phyloP scores from a whole-genome alignment of 83 land plant species.

The Diphasiastrum complanatum region DNA sequence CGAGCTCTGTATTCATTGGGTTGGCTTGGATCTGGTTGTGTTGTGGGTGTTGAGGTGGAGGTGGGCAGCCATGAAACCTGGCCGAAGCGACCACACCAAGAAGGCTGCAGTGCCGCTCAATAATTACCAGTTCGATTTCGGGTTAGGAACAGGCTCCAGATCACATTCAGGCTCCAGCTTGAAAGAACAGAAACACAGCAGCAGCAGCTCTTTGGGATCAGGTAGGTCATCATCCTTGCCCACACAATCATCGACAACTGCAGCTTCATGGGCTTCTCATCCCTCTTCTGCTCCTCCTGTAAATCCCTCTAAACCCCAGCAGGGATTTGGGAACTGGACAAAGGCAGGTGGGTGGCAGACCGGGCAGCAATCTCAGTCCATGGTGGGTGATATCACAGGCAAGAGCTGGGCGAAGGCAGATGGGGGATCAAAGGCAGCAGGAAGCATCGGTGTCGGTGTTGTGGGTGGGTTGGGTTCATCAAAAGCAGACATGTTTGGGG shows the following conservation, averaged over 20 bases:
- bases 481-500: constrained; percentile 58
- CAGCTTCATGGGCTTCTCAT: constrained; percentile 23
- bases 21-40: no score
- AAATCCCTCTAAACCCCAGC: constrained; percentile 3
- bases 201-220: constrained; percentile 8
- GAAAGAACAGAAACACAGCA: constrained; percentile 43
- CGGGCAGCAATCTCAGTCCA: constrained; percentile 32
- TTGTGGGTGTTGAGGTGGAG: no score
- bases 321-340: constrained; percentile 11
- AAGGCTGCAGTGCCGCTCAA: constrained; percentile 32
- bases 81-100: no score
- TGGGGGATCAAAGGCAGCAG: constrained; percentile 8
- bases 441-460: constrained; percentile 13
- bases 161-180: constrained; percentile 33
- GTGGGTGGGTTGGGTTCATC: constrained; percentile 25
- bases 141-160: constrained; percentile 37
- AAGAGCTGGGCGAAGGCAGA: constrained; percentile 48
- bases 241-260: constrained; percentile 5
- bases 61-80: no score
- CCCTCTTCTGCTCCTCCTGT: no score
- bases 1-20: no score
- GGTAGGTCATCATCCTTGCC: background rate
- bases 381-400: constrained; percentile 72
- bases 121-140: constrained; percentile 79
- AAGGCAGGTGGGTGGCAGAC: constrained; percentile 8